Conservation (phyloP, 345 rosid species). For the Sonneratia alba region DNA sequence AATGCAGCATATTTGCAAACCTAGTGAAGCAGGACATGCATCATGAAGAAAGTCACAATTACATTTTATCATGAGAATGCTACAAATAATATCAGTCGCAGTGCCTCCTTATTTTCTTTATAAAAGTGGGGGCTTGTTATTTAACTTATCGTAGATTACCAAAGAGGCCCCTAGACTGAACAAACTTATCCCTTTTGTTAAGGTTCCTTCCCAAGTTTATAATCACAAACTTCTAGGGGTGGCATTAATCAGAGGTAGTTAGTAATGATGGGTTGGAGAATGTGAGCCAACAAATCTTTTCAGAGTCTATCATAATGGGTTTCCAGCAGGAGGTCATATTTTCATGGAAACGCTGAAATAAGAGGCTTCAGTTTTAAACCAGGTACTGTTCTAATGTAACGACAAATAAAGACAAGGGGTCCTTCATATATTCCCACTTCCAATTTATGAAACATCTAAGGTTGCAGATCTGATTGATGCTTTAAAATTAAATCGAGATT, state of each 20-base stretch:
- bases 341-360: too few relatives aligned
- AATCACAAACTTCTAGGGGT: too few relatives aligned
- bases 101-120: not conserved
- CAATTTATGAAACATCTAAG: not conserved
- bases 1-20: conserved; percentile 63
- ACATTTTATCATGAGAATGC: too few relatives aligned
- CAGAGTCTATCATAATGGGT: too few relatives aligned
- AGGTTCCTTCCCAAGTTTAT: not conserved
- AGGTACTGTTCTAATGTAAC: too few relatives aligned
- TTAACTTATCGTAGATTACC: not conserved
- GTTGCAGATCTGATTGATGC: not conserved
- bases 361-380: too few relatives aligned
- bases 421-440: not conserved
- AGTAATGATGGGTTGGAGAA: too few relatives aligned
- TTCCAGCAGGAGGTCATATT: too few relatives aligned
- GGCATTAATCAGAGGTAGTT: too few relatives aligned
- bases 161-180: not conserved
- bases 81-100: not conserved
- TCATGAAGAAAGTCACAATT: not conserved
- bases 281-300: too few relatives aligned
- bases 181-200: not conserved
- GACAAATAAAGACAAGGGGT: too few relatives aligned
- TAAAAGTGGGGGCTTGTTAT: not conserved
- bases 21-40: conserved; percentile 21
- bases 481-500: not conserved